phyloP scores from a whole-genome alignment of 371 early-diverging fungal species.

The Catenaria anguillulae region DNA sequence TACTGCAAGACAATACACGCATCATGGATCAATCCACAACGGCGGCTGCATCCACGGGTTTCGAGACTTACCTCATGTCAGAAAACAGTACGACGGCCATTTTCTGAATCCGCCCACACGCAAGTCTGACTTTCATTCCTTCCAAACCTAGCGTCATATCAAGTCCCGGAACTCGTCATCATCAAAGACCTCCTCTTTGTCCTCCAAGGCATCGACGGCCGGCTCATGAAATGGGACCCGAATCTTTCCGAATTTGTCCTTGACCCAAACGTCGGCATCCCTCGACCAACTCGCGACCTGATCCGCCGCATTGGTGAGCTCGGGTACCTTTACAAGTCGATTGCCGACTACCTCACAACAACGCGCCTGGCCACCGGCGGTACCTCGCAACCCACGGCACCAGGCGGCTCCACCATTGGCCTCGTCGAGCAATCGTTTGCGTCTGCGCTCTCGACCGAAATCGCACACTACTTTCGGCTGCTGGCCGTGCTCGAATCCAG shows the following conservation, averaged over 20 bases:
- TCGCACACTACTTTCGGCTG: conserved; percentile 62
- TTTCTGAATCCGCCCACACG: no score
- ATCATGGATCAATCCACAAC: no score
- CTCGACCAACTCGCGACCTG: conserved; percentile 40
- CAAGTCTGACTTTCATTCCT: neutral
- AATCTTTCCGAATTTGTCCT: conserved; percentile 10
- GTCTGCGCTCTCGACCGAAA: conserved; percentile 56
- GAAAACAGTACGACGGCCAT: conserved; percentile 1
- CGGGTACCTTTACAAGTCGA: conserved; percentile 50
- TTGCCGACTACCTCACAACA: conserved; percentile 30
- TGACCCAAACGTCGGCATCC: conserved; percentile 26
- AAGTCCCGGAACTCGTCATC: conserved; percentile 48
- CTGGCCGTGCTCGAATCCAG: conserved; percentile 66
- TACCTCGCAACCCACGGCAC: conserved; percentile 7
- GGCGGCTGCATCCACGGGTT: no score
- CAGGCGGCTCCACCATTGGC: conserved; percentile 14
- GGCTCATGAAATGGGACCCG: conserved; percentile 48
- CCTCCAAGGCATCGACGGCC: conserved; percentile 88
- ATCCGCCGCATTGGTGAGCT: conserved; percentile 43
- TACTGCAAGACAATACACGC: no score
- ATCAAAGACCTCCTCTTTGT: conserved; percentile 75
- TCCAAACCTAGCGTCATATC: conserved; percentile 19
- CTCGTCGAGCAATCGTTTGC: conserved; percentile 58
- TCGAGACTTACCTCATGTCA: neutral
- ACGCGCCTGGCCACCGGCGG: conserved; percentile 19